phyloP scores from a whole-genome alignment of 768 basidiomycete species.

The Tulasnella sp. region DNA sequence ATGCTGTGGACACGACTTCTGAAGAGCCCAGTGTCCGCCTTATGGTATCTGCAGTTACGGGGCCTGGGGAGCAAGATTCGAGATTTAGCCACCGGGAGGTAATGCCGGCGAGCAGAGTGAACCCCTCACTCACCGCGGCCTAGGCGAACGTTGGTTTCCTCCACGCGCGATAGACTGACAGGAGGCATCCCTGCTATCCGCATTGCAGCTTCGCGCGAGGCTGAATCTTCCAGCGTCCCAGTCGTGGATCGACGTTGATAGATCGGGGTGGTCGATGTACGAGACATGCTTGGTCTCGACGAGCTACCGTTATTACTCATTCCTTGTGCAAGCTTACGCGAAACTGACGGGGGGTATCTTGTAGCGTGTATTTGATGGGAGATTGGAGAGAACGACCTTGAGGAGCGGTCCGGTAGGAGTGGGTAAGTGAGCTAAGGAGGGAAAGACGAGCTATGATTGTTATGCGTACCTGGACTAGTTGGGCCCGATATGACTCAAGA shows the following conservation, averaged over 20 bases:
- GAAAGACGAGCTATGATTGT: not conserved
- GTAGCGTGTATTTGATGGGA: not conserved
- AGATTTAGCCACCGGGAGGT: not conserved
- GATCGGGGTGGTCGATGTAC: slow-evolving; percentile 13
- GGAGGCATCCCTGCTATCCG: slow-evolving; percentile 6
- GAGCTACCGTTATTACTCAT: not conserved
- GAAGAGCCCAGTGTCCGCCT: slow-evolving; percentile 10
- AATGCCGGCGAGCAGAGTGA: too few species aligned
- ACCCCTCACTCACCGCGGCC: too few species aligned
- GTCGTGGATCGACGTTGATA: slow-evolving; percentile 11
- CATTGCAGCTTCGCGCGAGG: slow-evolving; percentile 3
- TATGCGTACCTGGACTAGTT: not conserved
- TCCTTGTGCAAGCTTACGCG: too few species aligned
- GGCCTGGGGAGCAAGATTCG: slow-evolving; percentile 3
- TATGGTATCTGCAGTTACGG: slow-evolving; percentile 7
- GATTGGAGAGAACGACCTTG: not conserved
- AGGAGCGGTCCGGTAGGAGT: not conserved
- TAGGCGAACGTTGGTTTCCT: slow-evolving; percentile 1
- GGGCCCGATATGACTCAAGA: not conserved
- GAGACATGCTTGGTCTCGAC: not conserved
- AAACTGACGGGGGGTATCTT: too few species aligned
- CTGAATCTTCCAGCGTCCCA: not conserved
- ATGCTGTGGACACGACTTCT: slow-evolving; percentile 8
- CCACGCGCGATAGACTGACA: slow-evolving; percentile 1
- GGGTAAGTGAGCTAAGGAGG: not conserved